Conservation (phyloP, 257 asterid genomes). For the Lycium ferocissimum region DNA sequence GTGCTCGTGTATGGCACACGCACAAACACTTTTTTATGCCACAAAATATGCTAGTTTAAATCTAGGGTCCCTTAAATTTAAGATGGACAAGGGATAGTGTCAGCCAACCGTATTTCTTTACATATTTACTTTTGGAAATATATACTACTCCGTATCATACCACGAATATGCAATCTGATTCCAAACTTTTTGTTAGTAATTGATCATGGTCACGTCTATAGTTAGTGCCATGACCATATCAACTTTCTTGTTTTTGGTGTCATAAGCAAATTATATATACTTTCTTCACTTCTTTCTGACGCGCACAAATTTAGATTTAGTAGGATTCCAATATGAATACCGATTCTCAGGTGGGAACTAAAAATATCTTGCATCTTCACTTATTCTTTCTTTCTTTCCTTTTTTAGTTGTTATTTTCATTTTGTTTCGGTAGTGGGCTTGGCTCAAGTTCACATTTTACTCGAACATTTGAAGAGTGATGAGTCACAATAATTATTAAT, state of each 20-base stretch:
- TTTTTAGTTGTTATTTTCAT: background rate
- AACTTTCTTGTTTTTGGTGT: too few species aligned
- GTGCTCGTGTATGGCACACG: constrained; percentile 27
- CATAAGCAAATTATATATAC: background rate
- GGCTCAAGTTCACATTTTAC: background rate
- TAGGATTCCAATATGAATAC: too few species aligned
- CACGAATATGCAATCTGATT: background rate
- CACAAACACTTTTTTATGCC: background rate
- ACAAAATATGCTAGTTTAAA: background rate
- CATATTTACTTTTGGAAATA: background rate
- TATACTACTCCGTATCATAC: background rate
- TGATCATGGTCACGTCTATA: background rate
- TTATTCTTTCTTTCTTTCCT: background rate
- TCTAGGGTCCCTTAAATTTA: background rate
- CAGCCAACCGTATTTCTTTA: background rate
- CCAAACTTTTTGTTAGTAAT: constrained; percentile 11
- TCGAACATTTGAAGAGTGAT: background rate
- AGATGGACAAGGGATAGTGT: background rate
- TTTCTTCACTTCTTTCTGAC: background rate
- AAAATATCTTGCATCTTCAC: background rate
- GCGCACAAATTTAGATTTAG: too few species aligned
- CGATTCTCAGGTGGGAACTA: too few species aligned
- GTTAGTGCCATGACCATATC: background rate
- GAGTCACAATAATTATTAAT: background rate
- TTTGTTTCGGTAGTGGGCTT: background rate